Evolutionary conservation across 176 grass and related monocot species (phyloP), one percentile per base, ranked within the genome.

Genomic region (Aechmea fasciata): DNA sequence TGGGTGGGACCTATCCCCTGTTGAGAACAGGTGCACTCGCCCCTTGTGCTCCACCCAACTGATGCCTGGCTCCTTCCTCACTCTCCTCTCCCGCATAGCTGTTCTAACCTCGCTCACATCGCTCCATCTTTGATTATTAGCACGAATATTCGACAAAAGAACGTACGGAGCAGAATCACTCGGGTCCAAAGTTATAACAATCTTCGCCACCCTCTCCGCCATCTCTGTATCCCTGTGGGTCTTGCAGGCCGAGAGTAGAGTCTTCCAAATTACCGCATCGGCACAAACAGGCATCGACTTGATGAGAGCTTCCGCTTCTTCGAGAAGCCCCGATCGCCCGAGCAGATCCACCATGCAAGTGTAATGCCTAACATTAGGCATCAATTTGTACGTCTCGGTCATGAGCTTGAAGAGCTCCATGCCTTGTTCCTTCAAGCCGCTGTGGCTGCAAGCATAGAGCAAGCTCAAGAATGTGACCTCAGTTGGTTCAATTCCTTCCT

Each of bases 361-460:
- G 75, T 87, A 87, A 65, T 91, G 84, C 75, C 73, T 77, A 49
- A 91, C 75, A 71, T 68, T 82, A 67, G 88, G 84, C 19, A 70
- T 64, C 3, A 79, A 17, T 52, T 78, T 75, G 74, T 84, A 91
- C 29, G 49, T 70, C 59, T 87, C 71, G 29, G 68, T 79, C 88
- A 91, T 87, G 74, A 77, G 64, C 64, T 82, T 80, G 59, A 91
- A 84, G 72, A 65, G 82, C 9, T 76, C 17, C 59, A 79, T 64
- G 14, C 81, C 84, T 63, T 87, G 61, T 3, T 87, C 75, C 83
- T 87, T 82, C 79, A 87, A 77, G 62, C 84, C 88, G 67, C 84
- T 91, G 74, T 87, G 88, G 65, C 78, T 87, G 81, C 88, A 91
- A 72, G 88, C 84, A 79, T 91, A 87, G 57, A 91, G 68, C 71